Conservation (phyloP, 345 rosid genomes). For the Linum lewisii region DNA sequence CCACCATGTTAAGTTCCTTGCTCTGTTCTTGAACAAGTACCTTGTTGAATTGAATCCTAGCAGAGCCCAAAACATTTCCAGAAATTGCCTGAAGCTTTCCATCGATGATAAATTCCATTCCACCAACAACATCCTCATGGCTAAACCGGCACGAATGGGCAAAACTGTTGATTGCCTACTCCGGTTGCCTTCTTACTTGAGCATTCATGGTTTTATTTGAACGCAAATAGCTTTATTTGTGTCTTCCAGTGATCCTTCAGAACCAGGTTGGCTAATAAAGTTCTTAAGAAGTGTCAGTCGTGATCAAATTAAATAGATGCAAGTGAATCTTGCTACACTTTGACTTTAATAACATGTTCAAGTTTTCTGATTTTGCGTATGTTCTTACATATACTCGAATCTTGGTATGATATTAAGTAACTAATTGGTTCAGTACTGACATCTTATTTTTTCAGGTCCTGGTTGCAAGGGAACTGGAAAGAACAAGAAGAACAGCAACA, state of each 20-base stretch:
- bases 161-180: background rate
- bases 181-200: slow-evolving; percentile 6
- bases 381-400: background rate
- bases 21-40: no score
- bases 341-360: slow-evolving; percentile 5
- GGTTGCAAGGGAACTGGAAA: slow-evolving; percentile 82
- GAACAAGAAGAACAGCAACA: slow-evolving; percentile 71
- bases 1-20: no score
- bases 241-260: slow-evolving; percentile 73
- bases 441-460: slow-evolving; percentile 80
- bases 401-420: background rate
- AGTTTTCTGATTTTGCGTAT: slow-evolving; percentile 33
- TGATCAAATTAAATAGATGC: slow-evolving; percentile 46
- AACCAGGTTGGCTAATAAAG: slow-evolving; percentile 70
- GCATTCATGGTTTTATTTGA: background rate
- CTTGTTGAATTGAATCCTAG: no score
- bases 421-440: slow-evolving; percentile 47
- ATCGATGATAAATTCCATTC: no score
- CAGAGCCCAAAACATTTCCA: no score
- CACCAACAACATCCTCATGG: no score
- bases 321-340: slow-evolving; percentile 61
- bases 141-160: slow-evolving; percentile 32
- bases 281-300: slow-evolving; percentile 48
- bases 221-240: slow-evolving; percentile 68
- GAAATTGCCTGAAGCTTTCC: no score